A percentile compares a stretch with the other conserved stretches of the same genome.
Evolutionary conservation across 2,329 filamentous ascomycete species (phyloP).

Genomic region (Beauveria asiatica): DNA sequence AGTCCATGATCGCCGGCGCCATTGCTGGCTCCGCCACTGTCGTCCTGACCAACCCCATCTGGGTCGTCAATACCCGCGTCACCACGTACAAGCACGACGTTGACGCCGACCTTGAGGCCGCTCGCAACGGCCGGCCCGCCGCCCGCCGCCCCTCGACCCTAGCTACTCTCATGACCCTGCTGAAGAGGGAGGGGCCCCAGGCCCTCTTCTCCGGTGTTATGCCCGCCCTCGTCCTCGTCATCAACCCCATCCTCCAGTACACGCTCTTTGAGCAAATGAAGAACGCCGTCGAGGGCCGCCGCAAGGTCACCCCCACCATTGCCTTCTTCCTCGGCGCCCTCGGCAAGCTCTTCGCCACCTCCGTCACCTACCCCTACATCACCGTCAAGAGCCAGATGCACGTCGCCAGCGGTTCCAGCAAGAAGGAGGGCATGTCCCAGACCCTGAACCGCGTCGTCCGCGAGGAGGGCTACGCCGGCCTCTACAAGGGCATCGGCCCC

Average conservation of each 20-base stretch:
- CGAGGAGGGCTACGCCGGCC: conserved; percentile 83
- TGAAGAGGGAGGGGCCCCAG: conserved; percentile 74
- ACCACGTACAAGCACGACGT: conserved; percentile 67
- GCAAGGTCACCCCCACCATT: conserved; percentile 71
- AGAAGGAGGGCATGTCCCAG: conserved; percentile 70
- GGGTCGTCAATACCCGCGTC: conserved; percentile 98
- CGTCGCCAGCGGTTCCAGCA: conserved; percentile 66
- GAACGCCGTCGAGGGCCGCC: conserved; percentile 69
- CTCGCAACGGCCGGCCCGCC: conserved; percentile 23
- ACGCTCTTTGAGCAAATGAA: conserved; percentile 98
- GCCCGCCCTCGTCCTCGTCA: conserved; percentile 85
- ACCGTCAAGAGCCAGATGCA: conserved; percentile 98
- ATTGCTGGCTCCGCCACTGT: conserved; percentile 91
- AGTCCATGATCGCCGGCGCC: conserved; percentile 92
- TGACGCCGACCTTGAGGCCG: conserved; percentile 33
- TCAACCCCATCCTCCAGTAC: conserved; percentile 98
- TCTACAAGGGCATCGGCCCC: conserved; percentile 92
- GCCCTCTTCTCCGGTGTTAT: conserved; percentile 89
- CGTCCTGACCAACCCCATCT: conserved; percentile 95
- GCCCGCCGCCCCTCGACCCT: conserved; percentile 58
- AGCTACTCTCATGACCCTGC: conserved; percentile 68
- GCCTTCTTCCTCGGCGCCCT: conserved; percentile 88
- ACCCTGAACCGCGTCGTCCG: conserved; percentile 70
- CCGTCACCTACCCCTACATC: conserved; percentile 95
- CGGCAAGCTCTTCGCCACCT: conserved; percentile 89